Evolutionary conservation across 768 basidiomycete genomes (phyloP), one percentile per base, ranked within the genome.

Genomic region (Cytidiella melzeri): DNA sequence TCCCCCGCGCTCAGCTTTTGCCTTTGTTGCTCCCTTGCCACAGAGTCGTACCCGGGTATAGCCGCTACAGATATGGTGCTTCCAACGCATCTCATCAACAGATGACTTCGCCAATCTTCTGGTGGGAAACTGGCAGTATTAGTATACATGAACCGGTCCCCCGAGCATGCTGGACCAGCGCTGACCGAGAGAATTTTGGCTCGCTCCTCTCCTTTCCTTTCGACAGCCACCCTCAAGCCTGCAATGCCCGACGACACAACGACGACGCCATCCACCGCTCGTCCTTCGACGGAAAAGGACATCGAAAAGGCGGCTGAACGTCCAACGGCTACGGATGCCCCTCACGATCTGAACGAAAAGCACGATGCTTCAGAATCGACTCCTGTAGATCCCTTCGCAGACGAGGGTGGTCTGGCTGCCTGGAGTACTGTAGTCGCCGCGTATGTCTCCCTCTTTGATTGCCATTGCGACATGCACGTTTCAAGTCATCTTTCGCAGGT

Each of bases 401-500:
- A 34, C 15, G 30, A 34, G 30, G 30, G 30, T 7, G 30, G 30
- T 7, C 15, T 34, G 9, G 30, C 30, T 15, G 30, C 30, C 15
- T 34, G 30, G 30, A 34, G 30, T 15, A 34, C 30, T 15, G 30
- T 34, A 7, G 30, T 34, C 7, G 30, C 30, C 15, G 30, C 30
- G 30, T 34, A 34, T 15, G 30, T 34, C 30, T 15, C 15, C 30
- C 30, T 34, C 30, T n/a, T n/a, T n/a, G n/a, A n/a, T n/a, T n/a
- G 30, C 15, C 20, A 21, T 38, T 23, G 15, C 20, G 1, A 41
- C 12, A 18, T 9, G 13, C 39, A 34, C 1, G 38, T 12, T 9
- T 18, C 45, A 48, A n/a, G 40, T 5, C 7, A 13, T 3, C 15
- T 25, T 12, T 21, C 25, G 19, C 41, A 62, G 58, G 6, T 61